These are phyloP conservation scores for Fusarium udum DNA, from an alignment of 2,329 filamentous ascomycete species.

Conservation along the genomic window DNA sequence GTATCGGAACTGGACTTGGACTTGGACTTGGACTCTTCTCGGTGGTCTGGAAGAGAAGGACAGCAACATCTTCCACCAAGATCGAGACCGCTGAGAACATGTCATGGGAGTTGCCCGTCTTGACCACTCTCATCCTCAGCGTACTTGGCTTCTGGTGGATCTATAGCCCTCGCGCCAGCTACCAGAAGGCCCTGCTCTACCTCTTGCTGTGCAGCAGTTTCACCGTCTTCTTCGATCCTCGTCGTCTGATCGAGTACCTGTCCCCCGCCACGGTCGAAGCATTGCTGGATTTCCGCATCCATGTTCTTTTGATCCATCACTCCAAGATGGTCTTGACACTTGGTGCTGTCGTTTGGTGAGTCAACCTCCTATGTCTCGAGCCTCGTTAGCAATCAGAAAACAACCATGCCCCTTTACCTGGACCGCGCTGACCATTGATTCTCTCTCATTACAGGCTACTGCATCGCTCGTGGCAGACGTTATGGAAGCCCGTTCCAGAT, in stretches of 20 bases:
- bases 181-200: conserved; percentile 47
- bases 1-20: conserved; percentile 13
- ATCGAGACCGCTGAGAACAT: conserved; percentile 52
- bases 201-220: conserved; percentile 46
- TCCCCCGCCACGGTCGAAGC: conserved; percentile 44
- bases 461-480: conserved; percentile 85
- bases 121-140: conserved; percentile 53
- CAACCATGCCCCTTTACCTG: not conserved
- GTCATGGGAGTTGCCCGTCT: conserved; percentile 55
- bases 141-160: conserved; percentile 52
- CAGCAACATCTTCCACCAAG: conserved; percentile 33
- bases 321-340: conserved; percentile 65
- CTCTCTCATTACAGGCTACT: conserved; percentile 69
- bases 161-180: conserved; percentile 47
- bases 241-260: conserved; percentile 44
- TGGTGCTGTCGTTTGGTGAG: conserved; percentile 64
- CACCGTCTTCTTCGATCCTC: conserved; percentile 48
- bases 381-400: not conserved
- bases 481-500: conserved; percentile 90
- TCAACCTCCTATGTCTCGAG: conserved; percentile 23
- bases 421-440: conserved; percentile 21
- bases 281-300: conserved; percentile 55
- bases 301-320: conserved; percentile 59
- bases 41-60: conserved; percentile 35
- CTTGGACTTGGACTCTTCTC: conserved; percentile 13